Base-by-base conservation (phyloP, 805 yeast species). In the Starmerella floricola region DNA sequence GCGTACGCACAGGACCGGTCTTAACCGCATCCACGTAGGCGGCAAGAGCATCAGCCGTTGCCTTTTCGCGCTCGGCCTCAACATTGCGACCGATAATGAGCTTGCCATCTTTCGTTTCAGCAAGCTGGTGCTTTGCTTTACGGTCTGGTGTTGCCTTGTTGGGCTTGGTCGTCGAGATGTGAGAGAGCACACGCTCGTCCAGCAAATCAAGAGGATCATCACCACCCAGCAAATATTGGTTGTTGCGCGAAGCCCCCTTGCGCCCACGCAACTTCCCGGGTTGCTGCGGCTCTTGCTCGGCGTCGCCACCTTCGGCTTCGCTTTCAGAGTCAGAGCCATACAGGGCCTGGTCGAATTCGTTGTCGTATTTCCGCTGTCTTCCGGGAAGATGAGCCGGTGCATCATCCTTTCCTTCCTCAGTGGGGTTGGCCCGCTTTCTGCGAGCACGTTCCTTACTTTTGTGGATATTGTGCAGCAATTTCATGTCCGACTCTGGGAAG, bases 1-100 rank as follows among this genome's bases (percentile, higher is more conserved):
- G 95, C 45, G 96, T 95, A 62, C 95, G 79, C 3, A 86, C 76
- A 24, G 97, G 97, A 19, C 91, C 96, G 54, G 80, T 82, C 60
- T 75, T 79, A 19, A 91, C 85, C 6, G 98, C 98, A 48, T 86
- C 95, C 51, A 86, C 73, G 60, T 91, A 91, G 0, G 96, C 97
- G 57, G 82, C 82, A 50, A 88, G 74, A 15, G 95, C 94, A 35
- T 66, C 64, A 21, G 63, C 50, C 2, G 46, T 40, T 23, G 46
- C 46, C 4, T 26, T 23, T 6, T 44, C 55, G 6, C 52, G 56
- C 11, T 54, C 57, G 8, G 59, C 63, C 13, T 61, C 66, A 29
- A 61, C 62, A 40, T 78, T 85, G 43, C 63, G 68, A 30, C 51
- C 51, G 54, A 85, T 72, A 42, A 83, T 73, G 42, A 82, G 59